Conservation (phyloP, 345 rosid species). For the Ceriops decandra region DNA sequence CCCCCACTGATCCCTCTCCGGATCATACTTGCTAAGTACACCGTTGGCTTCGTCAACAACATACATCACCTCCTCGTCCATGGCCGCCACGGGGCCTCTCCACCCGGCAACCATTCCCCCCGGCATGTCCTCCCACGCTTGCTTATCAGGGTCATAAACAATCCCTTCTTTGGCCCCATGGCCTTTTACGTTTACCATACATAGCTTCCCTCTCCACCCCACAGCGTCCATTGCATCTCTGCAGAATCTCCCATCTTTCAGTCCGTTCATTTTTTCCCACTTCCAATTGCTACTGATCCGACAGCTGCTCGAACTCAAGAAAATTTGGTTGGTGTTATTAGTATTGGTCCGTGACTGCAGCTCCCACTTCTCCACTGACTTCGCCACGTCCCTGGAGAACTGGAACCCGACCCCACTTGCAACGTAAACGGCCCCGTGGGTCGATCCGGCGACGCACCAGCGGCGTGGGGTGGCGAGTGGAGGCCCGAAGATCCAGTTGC, state of each 20-base stretch:
- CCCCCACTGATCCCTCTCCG: constrained; percentile 38
- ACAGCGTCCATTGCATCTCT: constrained; percentile 51
- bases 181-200: constrained; percentile 49
- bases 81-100: constrained; percentile 50
- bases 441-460: constrained; percentile 48
- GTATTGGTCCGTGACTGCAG: neutral
- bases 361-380: constrained; percentile 43
- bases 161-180: constrained; percentile 36
- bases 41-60: constrained; percentile 40
- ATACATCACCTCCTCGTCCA: constrained; percentile 47
- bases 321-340: neutral
- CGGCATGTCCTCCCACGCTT: constrained; percentile 43
- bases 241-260: constrained; percentile 40
- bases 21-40: constrained; percentile 30
- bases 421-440: constrained; percentile 22
- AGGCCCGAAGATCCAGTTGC: constrained; percentile 40
- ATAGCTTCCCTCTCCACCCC: constrained; percentile 49
- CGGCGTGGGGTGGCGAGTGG: constrained; percentile 40
- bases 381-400: constrained; percentile 38
- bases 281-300: constrained; percentile 7
- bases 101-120: constrained; percentile 47
- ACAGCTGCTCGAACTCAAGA: neutral
- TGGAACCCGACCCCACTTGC: constrained; percentile 45
- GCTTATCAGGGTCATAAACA: constrained; percentile 29
- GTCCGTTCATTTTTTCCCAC: constrained; percentile 32